phyloP scores from a whole-genome alignment of 176 grass and related monocot genomes.

The Themeda triandra region DNA sequence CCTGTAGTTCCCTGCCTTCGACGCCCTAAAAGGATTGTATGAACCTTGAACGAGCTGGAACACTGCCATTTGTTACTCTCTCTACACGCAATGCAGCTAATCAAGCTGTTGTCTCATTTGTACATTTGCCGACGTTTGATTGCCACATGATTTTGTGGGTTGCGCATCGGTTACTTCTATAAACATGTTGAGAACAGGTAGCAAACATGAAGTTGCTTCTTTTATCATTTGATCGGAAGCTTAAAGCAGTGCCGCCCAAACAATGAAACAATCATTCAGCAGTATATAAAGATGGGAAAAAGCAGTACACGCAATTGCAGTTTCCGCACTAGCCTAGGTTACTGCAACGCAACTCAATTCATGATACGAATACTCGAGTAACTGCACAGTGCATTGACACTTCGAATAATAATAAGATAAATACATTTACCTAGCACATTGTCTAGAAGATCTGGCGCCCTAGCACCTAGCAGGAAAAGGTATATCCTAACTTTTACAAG shows the following conservation, averaged over 20 bases:
- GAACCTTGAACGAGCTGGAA: background rate
- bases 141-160: background rate
- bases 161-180: background rate
- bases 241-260: background rate
- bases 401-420: background rate
- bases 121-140: background rate
- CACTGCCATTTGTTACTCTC: constrained; percentile 17
- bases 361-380: too few relatives aligned
- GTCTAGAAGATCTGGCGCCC: background rate
- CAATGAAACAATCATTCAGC: background rate
- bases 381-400: background rate
- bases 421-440: background rate
- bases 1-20: constrained; percentile 16
- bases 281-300: background rate
- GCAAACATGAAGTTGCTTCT: background rate
- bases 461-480: background rate
- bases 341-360: background rate
- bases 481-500: background rate
- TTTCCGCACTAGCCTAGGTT: background rate
- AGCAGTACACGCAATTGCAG: background rate
- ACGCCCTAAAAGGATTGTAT: background rate
- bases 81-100: background rate
- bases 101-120: background rate
- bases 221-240: background rate
- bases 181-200: background rate